Evolutionary conservation across 768 basidiomycete genomes (phyloP).

Genomic region (Tylopilus intermedius): DNA sequence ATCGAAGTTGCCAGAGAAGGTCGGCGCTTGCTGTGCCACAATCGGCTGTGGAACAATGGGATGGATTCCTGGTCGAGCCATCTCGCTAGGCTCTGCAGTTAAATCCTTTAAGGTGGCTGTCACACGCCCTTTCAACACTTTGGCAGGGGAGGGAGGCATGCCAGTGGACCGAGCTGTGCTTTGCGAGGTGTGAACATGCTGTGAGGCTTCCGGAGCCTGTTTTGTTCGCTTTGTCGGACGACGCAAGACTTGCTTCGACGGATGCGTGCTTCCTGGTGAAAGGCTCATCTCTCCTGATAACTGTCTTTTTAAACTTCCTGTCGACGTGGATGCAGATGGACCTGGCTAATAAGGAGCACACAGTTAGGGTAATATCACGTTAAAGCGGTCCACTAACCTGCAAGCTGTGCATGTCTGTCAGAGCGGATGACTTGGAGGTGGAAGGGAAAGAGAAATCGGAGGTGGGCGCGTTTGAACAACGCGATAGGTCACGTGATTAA

Average conservation of each 20-base stretch:
- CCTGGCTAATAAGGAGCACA: slow-evolving; percentile 2
- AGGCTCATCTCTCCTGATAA: slow-evolving; percentile 17
- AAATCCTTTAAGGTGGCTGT: background rate
- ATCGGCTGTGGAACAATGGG: slow-evolving; percentile 6
- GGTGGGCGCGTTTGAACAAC: background rate
- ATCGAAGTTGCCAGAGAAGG: slow-evolving; percentile 35
- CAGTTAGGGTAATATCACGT: too few relatives aligned
- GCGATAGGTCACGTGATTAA: slow-evolving; percentile 22
- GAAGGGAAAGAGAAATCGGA: background rate
- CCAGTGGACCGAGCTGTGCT: background rate
- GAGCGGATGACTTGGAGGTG: background rate
- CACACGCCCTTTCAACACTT: slow-evolving; percentile 2
- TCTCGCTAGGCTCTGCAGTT: background rate
- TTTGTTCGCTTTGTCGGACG: slow-evolving; percentile 19
- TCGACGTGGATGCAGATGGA: slow-evolving; percentile 14
- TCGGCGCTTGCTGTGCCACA: slow-evolving; percentile 6
- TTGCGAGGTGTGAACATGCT: slow-evolving; percentile 10
- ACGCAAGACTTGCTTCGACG: slow-evolving; percentile 3
- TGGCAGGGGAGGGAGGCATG: slow-evolving; percentile 8
- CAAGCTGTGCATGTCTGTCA: slow-evolving; percentile 11
- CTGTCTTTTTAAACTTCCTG: slow-evolving; percentile 20
- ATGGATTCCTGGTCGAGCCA: slow-evolving; percentile 1
- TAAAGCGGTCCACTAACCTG: slow-evolving; percentile 3
- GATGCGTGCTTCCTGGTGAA: background rate
- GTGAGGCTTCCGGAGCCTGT: slow-evolving; percentile 7